phyloP scores from a whole-genome alignment of 495 filamentous ascomycete species.

The Aspergillus panamensis region DNA sequence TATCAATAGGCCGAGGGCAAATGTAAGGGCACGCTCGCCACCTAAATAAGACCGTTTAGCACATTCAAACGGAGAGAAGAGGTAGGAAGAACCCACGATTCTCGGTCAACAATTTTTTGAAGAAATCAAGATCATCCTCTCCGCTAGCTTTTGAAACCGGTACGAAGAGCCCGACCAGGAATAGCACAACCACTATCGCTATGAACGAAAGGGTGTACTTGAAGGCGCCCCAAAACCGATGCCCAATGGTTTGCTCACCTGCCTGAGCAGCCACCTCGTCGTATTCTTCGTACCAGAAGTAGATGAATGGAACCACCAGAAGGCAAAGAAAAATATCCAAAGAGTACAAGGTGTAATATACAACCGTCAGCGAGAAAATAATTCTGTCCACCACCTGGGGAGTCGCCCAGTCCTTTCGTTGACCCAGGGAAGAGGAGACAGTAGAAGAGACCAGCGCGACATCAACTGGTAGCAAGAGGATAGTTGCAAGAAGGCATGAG shows the following conservation, averaged over 20 bases:
- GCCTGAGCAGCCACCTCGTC: constrained; percentile 78
- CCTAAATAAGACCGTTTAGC: constrained; percentile 41
- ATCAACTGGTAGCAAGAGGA: constrained; percentile 90
- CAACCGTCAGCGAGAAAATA: constrained; percentile 70
- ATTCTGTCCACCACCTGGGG: constrained; percentile 73
- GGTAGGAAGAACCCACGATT: constrained; percentile 57
- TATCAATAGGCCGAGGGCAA: constrained; percentile 79
- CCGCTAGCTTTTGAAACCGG: constrained; percentile 64
- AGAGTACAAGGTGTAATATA: constrained; percentile 92
- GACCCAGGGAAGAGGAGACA: constrained; percentile 66
- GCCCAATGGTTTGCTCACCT: constrained; percentile 63
- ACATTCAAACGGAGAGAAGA: neutral
- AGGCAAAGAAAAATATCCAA: constrained; percentile 90
- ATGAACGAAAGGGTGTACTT: constrained; percentile 91
- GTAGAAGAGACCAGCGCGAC: constrained; percentile 92
- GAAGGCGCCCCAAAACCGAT: constrained; percentile 72
- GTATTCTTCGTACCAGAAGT: constrained; percentile 98
- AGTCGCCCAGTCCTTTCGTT: constrained; percentile 92
- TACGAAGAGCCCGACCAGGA: constrained; percentile 90
- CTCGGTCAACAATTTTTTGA: constrained; percentile 76
- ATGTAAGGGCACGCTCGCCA: constrained; percentile 88
- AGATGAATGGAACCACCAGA: constrained; percentile 87
- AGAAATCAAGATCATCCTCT: constrained; percentile 79
- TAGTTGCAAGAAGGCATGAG: constrained; percentile 82
- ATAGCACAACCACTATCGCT: constrained; percentile 72